These are phyloP conservation scores for Triticum dicoccoides DNA, from an alignment of 176 grass and related monocot genomes.

Conservation along the genomic window DNA sequence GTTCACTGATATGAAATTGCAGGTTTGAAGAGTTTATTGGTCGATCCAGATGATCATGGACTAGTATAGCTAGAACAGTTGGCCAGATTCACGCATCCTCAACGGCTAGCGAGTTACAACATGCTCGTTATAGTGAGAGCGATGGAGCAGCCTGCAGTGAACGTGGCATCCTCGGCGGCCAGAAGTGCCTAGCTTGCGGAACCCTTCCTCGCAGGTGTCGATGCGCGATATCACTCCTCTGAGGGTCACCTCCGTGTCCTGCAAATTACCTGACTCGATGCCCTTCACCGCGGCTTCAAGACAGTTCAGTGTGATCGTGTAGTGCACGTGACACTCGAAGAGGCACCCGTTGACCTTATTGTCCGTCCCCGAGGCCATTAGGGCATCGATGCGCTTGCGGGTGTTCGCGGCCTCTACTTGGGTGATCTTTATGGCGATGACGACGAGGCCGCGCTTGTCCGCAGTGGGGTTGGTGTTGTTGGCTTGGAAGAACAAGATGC, in stretches of 20 bases:
- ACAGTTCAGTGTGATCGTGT: conserved; percentile 10
- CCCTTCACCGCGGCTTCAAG: not conserved
- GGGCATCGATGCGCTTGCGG: conserved; percentile 11
- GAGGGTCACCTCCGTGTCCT: conserved; percentile 29
- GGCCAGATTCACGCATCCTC: not conserved
- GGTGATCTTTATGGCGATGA: conserved; percentile 29
- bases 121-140: conserved; percentile 32
- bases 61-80: not conserved
- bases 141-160: conserved; percentile 29
- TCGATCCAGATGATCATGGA: not conserved
- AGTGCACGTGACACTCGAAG: conserved; percentile 23
- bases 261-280: not conserved
- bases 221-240: not conserved
- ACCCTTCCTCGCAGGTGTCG: conserved; percentile 43
- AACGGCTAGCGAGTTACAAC: not conserved
- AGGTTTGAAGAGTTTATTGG: not conserved
- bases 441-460: conserved; percentile 41
- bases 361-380: conserved; percentile 37
- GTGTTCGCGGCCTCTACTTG: conserved; percentile 1
- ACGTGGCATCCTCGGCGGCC: conserved; percentile 31
- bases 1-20: not conserved
- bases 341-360: conserved; percentile 7
- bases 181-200: conserved; percentile 33
- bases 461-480: conserved; percentile 10
- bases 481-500: conserved; percentile 48